Base-by-base conservation (phyloP, 1,139 yeast species). In the Eremothecium sinecaudum region DNA sequence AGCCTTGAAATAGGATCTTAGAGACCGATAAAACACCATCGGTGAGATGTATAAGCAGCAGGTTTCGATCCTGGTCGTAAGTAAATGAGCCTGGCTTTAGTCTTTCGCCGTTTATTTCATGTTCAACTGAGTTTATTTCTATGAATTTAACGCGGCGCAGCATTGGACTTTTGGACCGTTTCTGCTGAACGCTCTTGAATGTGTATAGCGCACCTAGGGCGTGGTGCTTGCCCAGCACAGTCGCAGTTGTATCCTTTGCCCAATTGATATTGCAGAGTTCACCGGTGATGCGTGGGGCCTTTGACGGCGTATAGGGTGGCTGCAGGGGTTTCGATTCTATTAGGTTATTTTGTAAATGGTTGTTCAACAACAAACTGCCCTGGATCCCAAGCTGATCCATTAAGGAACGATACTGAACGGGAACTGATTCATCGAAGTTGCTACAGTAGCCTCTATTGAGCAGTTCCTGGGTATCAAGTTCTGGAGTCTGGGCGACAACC, bases 151-250 rank as follows among this genome's bases (percentile, higher is more conserved):
- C 73, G 35, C 80, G 62, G 46, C 67, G 71, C 23, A 43, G 26
- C 37, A 44, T 33, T 40, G 23, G 47, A 4, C 39, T 48, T 35
- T 48, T 56, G 36, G 61, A 60, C 39, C 59, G 59, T 40, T 55
- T 62, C 10, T 40, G 43, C 3, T 56, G 38, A 18, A 57, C 48
- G 24, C 63, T 66, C 36, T 67, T 70, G 50, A 61, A 71, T 1
- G 82, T 62, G 46, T 63, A 67, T 12, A 80, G 45, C 0, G 75
- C 66, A 0, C 92, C 93, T 33, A 82, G 53, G 0, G 80, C 76
- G 41, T 71, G 70, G 32, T 58, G 53, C 34, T 66, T 56, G 20
- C 75, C 61, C 19, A 66, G 46, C 1, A 81, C 59, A 5, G 63
- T 56, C 2, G 56, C 44, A 0, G 75, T 51, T 1, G 67, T 44